Percentiles rank a stretch among this genome's conserved stretches.
These are phyloP conservation scores for Byssochlamys sp. DNA, from an alignment of 2,329 filamentous ascomycete genomes.

Conservation along the genomic window DNA sequence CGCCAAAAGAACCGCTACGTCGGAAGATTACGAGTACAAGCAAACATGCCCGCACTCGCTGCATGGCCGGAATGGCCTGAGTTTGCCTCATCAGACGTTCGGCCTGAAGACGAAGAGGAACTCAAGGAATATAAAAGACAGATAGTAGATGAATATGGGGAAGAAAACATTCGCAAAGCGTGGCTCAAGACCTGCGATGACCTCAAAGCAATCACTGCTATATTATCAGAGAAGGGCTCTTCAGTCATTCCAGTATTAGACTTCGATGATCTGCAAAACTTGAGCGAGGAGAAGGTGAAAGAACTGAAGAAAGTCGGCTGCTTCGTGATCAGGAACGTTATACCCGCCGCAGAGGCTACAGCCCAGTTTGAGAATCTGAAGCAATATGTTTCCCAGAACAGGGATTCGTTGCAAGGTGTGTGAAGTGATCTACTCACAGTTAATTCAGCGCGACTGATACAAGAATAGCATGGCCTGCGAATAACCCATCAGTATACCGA, in stretches of 20 bases:
- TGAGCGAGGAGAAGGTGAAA: conserved; percentile 5
- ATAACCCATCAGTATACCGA: conserved; percentile 31
- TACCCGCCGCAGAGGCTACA: conserved; percentile 6
- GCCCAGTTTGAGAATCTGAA: conserved; percentile 18
- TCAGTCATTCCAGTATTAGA: conserved; percentile 26
- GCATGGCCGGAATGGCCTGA: not conserved
- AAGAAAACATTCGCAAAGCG: not conserved
- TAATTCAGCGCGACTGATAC: not conserved
- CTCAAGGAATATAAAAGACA: not conserved
- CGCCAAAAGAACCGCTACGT: not conserved
- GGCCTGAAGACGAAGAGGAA: not conserved
- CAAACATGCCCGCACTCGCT: not conserved
- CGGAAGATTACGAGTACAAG: not conserved
- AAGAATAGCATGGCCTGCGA: conserved; percentile 12
- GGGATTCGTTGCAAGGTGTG: conserved; percentile 15
- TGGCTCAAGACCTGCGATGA: not conserved
- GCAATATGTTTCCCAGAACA: conserved; percentile 26
- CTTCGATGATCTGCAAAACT: conserved; percentile 14
- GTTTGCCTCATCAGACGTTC: not conserved
- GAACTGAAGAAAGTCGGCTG: conserved; percentile 10
- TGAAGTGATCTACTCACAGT: not conserved
- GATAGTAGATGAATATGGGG: not conserved
- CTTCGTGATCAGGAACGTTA: conserved; percentile 10
- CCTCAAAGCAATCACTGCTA: not conserved
- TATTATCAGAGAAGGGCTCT: not conserved